Evolutionary conservation across 129 eudicot species (phyloP).

Genomic region (Helianthus tuberosus): DNA sequence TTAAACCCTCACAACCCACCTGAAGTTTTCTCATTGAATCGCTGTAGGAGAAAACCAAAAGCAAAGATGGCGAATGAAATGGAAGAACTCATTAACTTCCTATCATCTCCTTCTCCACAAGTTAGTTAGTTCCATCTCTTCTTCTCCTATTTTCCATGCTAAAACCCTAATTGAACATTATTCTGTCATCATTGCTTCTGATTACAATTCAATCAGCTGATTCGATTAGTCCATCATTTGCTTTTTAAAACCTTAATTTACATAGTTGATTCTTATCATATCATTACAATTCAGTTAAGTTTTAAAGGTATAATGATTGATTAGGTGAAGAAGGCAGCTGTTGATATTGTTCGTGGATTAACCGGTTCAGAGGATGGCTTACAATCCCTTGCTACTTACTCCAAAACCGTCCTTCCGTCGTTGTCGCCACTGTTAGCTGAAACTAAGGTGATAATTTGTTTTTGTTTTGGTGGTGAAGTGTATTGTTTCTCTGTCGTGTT

Average conservation of each 20-base stretch:
- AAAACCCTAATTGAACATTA: slow-evolving; percentile 13
- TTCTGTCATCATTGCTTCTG: neutral
- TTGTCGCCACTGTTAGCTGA: slow-evolving; percentile 59
- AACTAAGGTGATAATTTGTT: slow-evolving; percentile 52
- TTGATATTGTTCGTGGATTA: slow-evolving; percentile 79
- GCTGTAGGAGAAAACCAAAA: neutral
- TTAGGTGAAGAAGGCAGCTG: slow-evolving; percentile 88
- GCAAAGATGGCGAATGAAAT: slow-evolving; percentile 80
- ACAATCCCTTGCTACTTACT: slow-evolving; percentile 59
- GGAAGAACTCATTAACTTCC: slow-evolving; percentile 84
- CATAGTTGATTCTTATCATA: too few relatives aligned
- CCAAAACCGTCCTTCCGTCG: slow-evolving; percentile 48
- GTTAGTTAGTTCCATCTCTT: slow-evolving; percentile 44
- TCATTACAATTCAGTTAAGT: neutral
- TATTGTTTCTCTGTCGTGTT: too few relatives aligned
- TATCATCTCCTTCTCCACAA: slow-evolving; percentile 80
- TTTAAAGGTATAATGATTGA: too few relatives aligned
- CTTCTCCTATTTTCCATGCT: neutral
- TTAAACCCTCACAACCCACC: slow-evolving; percentile 9
- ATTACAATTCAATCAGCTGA: neutral
- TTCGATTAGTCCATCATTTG: neutral
- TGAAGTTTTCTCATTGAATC: neutral
- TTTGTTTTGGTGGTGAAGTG: slow-evolving; percentile 6
- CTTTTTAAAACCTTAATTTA: too few relatives aligned
- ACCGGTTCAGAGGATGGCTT: slow-evolving; percentile 87